phyloP scores from a whole-genome alignment of 2,329 filamentous ascomycete species.

The Leptosphaerulina australis region DNA sequence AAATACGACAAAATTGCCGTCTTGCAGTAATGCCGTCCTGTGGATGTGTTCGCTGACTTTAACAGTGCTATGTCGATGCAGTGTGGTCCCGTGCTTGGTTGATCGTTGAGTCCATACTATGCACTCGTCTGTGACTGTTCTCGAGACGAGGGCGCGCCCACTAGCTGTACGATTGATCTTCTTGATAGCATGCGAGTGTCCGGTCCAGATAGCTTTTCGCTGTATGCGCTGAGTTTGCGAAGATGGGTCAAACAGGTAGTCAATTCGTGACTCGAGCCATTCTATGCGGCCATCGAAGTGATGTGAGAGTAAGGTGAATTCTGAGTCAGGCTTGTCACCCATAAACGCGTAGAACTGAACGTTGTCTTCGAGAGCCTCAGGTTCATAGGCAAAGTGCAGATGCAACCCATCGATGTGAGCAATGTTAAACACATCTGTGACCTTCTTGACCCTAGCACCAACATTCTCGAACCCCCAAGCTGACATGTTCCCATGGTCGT shows the following conservation, averaged over 20 bases:
- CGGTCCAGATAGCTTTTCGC: slow-evolving; percentile 75
- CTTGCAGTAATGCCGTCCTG: slow-evolving; percentile 76
- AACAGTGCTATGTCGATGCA: slow-evolving; percentile 72
- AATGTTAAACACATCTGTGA: slow-evolving; percentile 80
- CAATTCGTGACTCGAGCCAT: slow-evolving; percentile 78
- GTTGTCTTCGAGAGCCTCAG: slow-evolving; percentile 57
- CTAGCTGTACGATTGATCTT: slow-evolving; percentile 87
- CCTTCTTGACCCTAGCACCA: slow-evolving; percentile 69
- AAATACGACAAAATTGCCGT: slow-evolving; percentile 81
- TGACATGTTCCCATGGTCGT: slow-evolving; percentile 84
- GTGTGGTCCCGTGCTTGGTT: slow-evolving; percentile 56
- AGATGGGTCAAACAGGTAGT: slow-evolving; percentile 78
- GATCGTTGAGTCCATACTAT: slow-evolving; percentile 79
- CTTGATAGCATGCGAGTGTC: slow-evolving; percentile 78
- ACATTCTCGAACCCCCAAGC: slow-evolving; percentile 92
- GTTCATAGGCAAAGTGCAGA: slow-evolving; percentile 46
- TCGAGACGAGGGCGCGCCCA: slow-evolving; percentile 79
- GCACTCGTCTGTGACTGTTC: slow-evolving; percentile 77
- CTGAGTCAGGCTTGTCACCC: slow-evolving; percentile 64
- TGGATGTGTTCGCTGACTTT: slow-evolving; percentile 74
- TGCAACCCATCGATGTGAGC: slow-evolving; percentile 71
- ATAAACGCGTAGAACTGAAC: slow-evolving; percentile 77
- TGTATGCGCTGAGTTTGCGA: slow-evolving; percentile 63
- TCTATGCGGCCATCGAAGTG: slow-evolving; percentile 84
- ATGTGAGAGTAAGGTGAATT: slow-evolving; percentile 77